Conservation (phyloP, 192 early-diverging fungal species). For the Geranomyces michiganensis region DNA sequence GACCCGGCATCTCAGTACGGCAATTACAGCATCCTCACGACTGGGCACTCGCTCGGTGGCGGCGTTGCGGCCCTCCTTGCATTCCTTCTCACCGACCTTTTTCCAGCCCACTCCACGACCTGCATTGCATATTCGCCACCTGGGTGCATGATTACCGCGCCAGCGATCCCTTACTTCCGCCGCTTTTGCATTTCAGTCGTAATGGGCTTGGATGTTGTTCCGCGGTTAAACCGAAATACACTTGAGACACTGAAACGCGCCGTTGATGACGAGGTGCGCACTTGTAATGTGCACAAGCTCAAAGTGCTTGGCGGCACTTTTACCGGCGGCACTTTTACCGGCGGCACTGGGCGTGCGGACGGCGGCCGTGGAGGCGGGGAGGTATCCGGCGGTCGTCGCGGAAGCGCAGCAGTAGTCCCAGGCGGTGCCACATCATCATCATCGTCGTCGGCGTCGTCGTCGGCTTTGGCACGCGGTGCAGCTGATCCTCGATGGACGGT, state of each 20-base stretch:
- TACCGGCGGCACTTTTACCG: slow-evolving; percentile 14
- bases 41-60: slow-evolving; percentile 55
- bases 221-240: slow-evolving; percentile 44
- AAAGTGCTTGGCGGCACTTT: slow-evolving; percentile 36
- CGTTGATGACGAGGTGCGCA: slow-evolving; percentile 25
- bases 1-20: slow-evolving; percentile 31
- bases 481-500: background rate
- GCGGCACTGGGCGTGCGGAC: background rate
- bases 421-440: background rate
- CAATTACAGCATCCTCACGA: slow-evolving; percentile 37
- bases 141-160: slow-evolving; percentile 46
- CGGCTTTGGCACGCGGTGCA: background rate
- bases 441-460: no score
- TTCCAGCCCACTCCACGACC: slow-evolving; percentile 18
- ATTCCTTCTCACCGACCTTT: slow-evolving; percentile 33
- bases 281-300: slow-evolving; percentile 43
- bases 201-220: slow-evolving; percentile 48
- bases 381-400: background rate
- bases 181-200: slow-evolving; percentile 51
- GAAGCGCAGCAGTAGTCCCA: background rate
- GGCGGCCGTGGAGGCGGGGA: background rate
- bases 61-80: slow-evolving; percentile 49
- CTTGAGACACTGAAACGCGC: slow-evolving; percentile 46
- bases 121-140: slow-evolving; percentile 50
- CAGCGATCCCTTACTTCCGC: slow-evolving; percentile 40